phyloP scores from a whole-genome alignment of 805 yeast species.

The Wickerhamomyces tratensis region DNA sequence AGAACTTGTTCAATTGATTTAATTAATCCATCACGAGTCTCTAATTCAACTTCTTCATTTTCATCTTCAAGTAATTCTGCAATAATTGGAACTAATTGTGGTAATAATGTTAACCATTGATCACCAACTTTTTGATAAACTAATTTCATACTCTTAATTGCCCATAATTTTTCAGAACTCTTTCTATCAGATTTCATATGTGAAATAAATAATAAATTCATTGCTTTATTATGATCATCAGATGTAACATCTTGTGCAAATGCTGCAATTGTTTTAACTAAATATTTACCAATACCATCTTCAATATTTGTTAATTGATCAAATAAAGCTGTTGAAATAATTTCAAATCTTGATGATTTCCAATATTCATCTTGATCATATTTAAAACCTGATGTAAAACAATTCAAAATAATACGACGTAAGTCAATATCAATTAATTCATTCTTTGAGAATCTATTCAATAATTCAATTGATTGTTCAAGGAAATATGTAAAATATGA shows the following conservation, averaged over 20 bases:
- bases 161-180: constrained; percentile 63
- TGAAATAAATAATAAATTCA: constrained; percentile 53
- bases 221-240: constrained; percentile 63
- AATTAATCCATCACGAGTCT: constrained; percentile 83
- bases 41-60: constrained; percentile 85
- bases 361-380: constrained; percentile 93
- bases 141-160: constrained; percentile 67
- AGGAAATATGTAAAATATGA: constrained; percentile 78
- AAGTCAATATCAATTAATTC: constrained; percentile 40
- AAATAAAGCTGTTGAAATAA: constrained; percentile 52
- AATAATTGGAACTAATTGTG: constrained; percentile 90
- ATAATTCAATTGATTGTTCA: constrained; percentile 55
- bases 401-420: constrained; percentile 63
- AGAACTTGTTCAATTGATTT: constrained; percentile 85
- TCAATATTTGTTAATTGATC: constrained; percentile 62
- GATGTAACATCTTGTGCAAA: constrained; percentile 64
- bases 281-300: constrained; percentile 63
- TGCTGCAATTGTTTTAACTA: constrained; percentile 73
- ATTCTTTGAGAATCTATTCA: constrained; percentile 38
- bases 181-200: constrained; percentile 58
- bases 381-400: constrained; percentile 74
- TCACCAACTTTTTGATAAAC: constrained; percentile 91
- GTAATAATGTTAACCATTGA: constrained; percentile 83
- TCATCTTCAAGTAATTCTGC: constrained; percentile 96
- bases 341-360: constrained; percentile 81